Conservation (phyloP, 495 filamentous ascomycete species). For the Collariella sp. region DNA sequence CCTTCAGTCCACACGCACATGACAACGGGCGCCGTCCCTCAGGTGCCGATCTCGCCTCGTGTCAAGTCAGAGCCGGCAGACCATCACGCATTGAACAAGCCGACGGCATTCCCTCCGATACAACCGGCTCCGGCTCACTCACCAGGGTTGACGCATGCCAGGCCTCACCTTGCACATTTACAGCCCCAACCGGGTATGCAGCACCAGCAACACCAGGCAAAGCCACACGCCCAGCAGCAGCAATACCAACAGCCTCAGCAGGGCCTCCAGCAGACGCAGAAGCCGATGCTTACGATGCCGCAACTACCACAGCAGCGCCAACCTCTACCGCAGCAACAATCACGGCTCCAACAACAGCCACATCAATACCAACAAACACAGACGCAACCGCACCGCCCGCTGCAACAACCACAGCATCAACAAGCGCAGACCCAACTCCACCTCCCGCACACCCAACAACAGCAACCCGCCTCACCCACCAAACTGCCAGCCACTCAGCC, state of each 20-base stretch:
- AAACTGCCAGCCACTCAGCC: background rate
- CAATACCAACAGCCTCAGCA: constrained; percentile 8
- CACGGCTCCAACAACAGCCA: background rate
- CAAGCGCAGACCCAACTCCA: constrained; percentile 1
- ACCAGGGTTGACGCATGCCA: constrained; percentile 10
- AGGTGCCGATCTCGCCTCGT: constrained; percentile 16
- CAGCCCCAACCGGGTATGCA: constrained; percentile 6
- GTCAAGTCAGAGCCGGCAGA: constrained; percentile 21
- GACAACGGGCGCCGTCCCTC: constrained; percentile 2
- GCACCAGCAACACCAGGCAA: constrained; percentile 10
- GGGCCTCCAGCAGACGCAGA: background rate
- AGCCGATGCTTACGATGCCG: background rate
- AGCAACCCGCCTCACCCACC: constrained; percentile 1
- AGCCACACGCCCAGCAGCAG: constrained; percentile 9
- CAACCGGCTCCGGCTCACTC: constrained; percentile 21
- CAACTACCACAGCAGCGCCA: constrained; percentile 3
- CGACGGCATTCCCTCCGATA: constrained; percentile 20
- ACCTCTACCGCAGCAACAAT: constrained; percentile 2
- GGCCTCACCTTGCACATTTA: constrained; percentile 10
- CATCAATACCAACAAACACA: background rate
- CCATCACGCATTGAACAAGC: constrained; percentile 13
- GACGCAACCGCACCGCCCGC: background rate
- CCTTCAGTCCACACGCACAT: background rate
- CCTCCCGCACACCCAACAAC: background rate
- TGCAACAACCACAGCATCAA: background rate